Evolutionary conservation across 768 basidiomycete species (phyloP), one percentile per base, ranked within the genome.

Genomic region (Hygrophoropsis aurantiaca): DNA sequence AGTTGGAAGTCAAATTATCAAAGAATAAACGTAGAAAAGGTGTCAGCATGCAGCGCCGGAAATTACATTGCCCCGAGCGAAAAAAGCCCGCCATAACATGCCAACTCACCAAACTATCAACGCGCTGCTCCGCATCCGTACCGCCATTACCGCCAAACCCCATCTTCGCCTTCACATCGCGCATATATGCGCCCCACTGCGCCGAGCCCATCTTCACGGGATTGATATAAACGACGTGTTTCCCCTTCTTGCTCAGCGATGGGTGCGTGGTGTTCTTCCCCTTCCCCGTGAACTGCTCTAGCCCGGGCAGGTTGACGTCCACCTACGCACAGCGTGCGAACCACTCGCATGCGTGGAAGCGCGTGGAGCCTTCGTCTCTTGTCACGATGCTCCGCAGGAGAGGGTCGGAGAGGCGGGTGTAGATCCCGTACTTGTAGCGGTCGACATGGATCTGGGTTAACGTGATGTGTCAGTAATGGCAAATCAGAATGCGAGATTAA

Each of bases 311-410:
- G n/a, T 38, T n/a, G 24, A 80, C 77, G 10, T 69, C 71, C 23
- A 88, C 85, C 40, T 77, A 72, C 9, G 74, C 59, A 56, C 94
- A 95, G 9, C 88, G 80, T 55, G 82, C 70, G 49, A 85, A 85
- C 1, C 91, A 79, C 57, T 97, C 94, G 58, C 95, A 98, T 0
- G 94, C 94, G 58, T 99, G 95, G 59, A 98, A 97, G 1, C 93
- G 81, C 3, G 91, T 88, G 1, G 71, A 66, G 3, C 68, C 61
- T 3, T 77, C 65, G 36, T 93, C 84, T 11, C 69, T 69, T 1
- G 87, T 87, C 34, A 84, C 69, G 42, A 90, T 75, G 0, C 68
- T 57, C 13, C 73, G 71, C 35, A 92, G 69, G 57, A 82, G 80
- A 0, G 84, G 82, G 54, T 90, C 85, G 0, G 74, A 74, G 3